phyloP scores from a whole-genome alignment of 768 basidiomycete genomes.

The Cystofilobasidium ferigula region DNA sequence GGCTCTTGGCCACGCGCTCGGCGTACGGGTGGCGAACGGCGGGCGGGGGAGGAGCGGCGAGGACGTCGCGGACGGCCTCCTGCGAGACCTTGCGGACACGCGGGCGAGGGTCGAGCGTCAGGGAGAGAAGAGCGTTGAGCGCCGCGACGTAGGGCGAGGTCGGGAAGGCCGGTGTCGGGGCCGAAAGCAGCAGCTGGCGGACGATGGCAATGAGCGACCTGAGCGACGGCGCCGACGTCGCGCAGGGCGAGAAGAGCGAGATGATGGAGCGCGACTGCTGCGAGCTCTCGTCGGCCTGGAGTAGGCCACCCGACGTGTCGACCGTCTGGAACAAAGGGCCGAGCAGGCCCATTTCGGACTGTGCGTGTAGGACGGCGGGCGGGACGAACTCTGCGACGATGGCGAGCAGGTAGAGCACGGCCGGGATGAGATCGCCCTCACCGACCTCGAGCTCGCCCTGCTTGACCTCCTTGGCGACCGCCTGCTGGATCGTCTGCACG shows the following conservation, averaged over 20 bases:
- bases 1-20: slow-evolving; percentile 68
- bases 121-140: slow-evolving; percentile 71
- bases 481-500: slow-evolving; percentile 68
- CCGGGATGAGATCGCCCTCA: slow-evolving; percentile 69
- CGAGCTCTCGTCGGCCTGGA: neutral
- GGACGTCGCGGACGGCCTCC: slow-evolving; percentile 67
- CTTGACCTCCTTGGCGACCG: slow-evolving; percentile 51
- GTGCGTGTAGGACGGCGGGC: slow-evolving; percentile 63
- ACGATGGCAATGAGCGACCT: slow-evolving; percentile 77
- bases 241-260: slow-evolving; percentile 23
- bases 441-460: slow-evolving; percentile 39
- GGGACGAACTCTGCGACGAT: slow-evolving; percentile 67
- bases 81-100: slow-evolving; percentile 87
- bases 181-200: slow-evolving; percentile 47
- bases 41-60: slow-evolving; percentile 66
- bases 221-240: slow-evolving; percentile 42
- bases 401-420: slow-evolving; percentile 72
- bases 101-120: slow-evolving; percentile 76
- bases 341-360: slow-evolving; percentile 61
- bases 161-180: slow-evolving; percentile 60
- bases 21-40: slow-evolving; percentile 72
- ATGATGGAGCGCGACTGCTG: slow-evolving; percentile 1
- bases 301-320: slow-evolving; percentile 5
- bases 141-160: slow-evolving; percentile 50
- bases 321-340: slow-evolving; percentile 54